Evolutionary conservation across 331 rosid genomes (phyloP).

Genomic region (Malus hybrid): DNA sequence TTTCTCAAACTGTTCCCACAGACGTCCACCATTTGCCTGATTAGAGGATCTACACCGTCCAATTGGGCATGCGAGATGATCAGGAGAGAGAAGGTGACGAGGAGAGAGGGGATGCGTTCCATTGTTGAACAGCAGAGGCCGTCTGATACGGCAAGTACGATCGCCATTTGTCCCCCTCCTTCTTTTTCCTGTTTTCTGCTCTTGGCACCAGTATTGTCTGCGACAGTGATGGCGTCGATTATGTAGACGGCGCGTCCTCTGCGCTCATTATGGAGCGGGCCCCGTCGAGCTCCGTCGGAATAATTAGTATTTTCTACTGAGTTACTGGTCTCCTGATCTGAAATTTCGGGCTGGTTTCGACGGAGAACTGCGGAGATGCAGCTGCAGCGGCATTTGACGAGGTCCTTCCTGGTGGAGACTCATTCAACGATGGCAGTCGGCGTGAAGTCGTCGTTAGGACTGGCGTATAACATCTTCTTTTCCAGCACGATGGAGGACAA

Average conservation of each 20-base stretch:
- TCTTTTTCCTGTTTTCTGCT: too few species aligned
- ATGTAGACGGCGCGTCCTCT: too few species aligned
- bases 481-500: too few species aligned
- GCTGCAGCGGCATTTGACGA: constrained; percentile 21
- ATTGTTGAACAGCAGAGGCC: constrained; percentile 1
- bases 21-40: constrained; percentile 61
- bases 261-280: neutral
- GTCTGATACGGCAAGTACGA: neutral
- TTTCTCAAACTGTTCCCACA: too few species aligned
- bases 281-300: constrained; percentile 2
- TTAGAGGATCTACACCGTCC: constrained; percentile 29
- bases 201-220: too few species aligned
- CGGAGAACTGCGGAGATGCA: constrained; percentile 5
- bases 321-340: neutral
- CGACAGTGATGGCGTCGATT: too few species aligned
- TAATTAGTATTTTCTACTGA: neutral
- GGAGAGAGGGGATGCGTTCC: constrained; percentile 22
- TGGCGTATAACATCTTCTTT: too few species aligned
- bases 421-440: too few species aligned
- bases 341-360: constrained; percentile 11
- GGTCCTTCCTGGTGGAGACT: too few species aligned
- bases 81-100: constrained; percentile 19
- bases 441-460: too few species aligned
- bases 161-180: too few species aligned
- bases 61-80: neutral